Conservation (phyloP, 768 basidiomycete species). For the Xerocomus spinulosus region DNA sequence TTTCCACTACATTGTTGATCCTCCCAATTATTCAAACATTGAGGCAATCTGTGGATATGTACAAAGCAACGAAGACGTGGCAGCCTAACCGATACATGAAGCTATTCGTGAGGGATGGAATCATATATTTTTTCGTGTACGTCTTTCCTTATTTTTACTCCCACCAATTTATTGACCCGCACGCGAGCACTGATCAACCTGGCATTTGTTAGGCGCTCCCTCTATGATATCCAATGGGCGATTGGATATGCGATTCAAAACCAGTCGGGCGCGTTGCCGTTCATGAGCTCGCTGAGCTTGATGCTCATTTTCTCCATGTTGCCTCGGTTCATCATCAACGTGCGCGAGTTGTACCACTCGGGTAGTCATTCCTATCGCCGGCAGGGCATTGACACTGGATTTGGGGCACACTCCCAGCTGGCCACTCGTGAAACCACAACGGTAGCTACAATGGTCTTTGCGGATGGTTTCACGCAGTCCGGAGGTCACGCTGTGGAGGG, state of each 20-base stretch:
- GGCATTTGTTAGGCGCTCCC: no score
- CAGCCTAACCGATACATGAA: constrained; percentile 1
- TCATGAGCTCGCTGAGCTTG: neutral
- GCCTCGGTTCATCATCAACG: constrained; percentile 14
- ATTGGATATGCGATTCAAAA: neutral
- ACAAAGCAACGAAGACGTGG: constrained; percentile 8
- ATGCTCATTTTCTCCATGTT: neutral
- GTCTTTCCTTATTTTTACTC: neutral
- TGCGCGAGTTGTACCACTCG: constrained; percentile 5
- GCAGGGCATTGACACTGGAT: constrained; percentile 12
- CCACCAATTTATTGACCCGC: no score
- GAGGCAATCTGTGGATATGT: neutral
- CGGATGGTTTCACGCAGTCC: no score
- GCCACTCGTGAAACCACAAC: no score
- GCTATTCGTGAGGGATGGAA: constrained; percentile 3
- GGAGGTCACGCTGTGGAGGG: no score
- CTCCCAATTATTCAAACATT: neutral
- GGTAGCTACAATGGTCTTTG: no score
- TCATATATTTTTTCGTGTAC: constrained; percentile 14
- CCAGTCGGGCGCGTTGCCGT: neutral
- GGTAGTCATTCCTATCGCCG: neutral
- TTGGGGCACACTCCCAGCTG: no score
- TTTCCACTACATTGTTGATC: constrained; percentile 3
- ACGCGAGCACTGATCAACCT: no score
- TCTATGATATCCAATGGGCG: no score